Percentiles rank a stretch among this genome's conserved stretches.
phyloP scores from a whole-genome alignment of 108 stramenopile species.

The Thalassiosira profunda region DNA sequence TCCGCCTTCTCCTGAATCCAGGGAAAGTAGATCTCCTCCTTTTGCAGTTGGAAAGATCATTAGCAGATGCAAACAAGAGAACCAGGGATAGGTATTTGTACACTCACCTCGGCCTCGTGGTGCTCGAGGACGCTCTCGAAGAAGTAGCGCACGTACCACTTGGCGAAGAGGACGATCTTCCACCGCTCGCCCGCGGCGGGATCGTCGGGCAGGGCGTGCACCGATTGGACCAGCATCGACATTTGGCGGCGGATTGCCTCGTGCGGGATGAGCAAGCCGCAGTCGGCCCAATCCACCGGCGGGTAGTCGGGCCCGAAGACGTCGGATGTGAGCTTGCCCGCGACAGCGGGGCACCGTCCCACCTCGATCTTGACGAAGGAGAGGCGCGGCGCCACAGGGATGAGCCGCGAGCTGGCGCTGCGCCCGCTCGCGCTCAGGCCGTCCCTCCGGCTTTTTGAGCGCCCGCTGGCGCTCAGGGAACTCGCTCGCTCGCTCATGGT shows the following conservation, averaged over 20 bases:
- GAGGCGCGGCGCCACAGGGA: not conserved
- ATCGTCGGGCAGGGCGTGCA: slow-evolving; percentile 22
- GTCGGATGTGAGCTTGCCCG: slow-evolving; percentile 14
- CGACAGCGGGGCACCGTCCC: not conserved
- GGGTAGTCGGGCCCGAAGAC: slow-evolving; percentile 21
- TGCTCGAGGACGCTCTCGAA: slow-evolving; percentile 17
- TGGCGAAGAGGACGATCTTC: slow-evolving; percentile 37
- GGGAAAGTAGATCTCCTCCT: slow-evolving; percentile 49
- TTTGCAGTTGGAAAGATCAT: not conserved
- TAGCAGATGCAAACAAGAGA: not conserved
- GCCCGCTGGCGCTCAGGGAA: no score
- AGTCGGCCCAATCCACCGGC: slow-evolving; percentile 46
- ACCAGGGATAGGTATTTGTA: not conserved
- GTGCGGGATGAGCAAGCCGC: slow-evolving; percentile 38
- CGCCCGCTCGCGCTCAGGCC: not conserved
- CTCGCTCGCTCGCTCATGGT: no score
- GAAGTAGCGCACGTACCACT: slow-evolving; percentile 43
- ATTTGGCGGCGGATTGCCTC: slow-evolving; percentile 46
- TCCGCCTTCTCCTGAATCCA: slow-evolving; percentile 40
- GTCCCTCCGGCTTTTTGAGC: no score
- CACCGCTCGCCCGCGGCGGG: slow-evolving; percentile 18
- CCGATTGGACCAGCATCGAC: slow-evolving; percentile 19
- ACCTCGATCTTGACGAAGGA: not conserved
- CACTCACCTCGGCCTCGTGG: not conserved
- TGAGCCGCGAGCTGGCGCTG: not conserved